Evolutionary conservation across 2,329 filamentous ascomycete genomes (phyloP).

Genomic region (Colletotrichum liriopes): DNA sequence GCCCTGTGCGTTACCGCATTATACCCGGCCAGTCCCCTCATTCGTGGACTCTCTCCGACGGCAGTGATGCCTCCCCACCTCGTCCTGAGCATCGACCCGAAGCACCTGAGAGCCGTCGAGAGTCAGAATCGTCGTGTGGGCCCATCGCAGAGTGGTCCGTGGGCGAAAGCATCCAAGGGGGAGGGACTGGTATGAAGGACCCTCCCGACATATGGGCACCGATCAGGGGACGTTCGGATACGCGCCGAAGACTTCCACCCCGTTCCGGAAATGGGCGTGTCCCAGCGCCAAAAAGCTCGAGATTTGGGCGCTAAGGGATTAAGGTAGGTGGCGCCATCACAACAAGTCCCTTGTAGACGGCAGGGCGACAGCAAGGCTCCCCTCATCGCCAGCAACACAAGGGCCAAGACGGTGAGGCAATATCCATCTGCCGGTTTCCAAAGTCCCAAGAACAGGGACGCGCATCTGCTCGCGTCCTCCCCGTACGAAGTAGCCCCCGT

Average conservation of each 20-base stretch:
- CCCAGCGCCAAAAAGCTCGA: neutral
- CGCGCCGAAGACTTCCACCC: constrained; percentile 15
- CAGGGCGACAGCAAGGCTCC: neutral
- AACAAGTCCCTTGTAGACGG: no score
- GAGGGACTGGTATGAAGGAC: constrained; percentile 7
- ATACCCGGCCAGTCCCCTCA: neutral
- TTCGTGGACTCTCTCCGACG: neutral
- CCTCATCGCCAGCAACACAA: neutral
- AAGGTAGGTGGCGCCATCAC: neutral
- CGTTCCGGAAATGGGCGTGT: neutral
- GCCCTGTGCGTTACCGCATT: neutral
- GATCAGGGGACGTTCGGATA: constrained; percentile 10
- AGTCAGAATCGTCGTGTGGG: neutral
- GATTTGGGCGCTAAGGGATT: neutral
- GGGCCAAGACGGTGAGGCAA: neutral
- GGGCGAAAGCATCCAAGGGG: neutral
- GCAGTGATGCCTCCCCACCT: neutral
- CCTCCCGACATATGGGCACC: constrained; percentile 16
- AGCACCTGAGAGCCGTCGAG: neutral
- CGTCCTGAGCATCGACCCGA: neutral
- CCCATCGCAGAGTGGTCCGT: neutral
- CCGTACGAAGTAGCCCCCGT: neutral
- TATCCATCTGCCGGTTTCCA: neutral
- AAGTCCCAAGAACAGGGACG: neutral
- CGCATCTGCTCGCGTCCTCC: neutral